Evolutionary conservation across 805 yeast species (phyloP).

Genomic region (Yamadazyma olivae): DNA sequence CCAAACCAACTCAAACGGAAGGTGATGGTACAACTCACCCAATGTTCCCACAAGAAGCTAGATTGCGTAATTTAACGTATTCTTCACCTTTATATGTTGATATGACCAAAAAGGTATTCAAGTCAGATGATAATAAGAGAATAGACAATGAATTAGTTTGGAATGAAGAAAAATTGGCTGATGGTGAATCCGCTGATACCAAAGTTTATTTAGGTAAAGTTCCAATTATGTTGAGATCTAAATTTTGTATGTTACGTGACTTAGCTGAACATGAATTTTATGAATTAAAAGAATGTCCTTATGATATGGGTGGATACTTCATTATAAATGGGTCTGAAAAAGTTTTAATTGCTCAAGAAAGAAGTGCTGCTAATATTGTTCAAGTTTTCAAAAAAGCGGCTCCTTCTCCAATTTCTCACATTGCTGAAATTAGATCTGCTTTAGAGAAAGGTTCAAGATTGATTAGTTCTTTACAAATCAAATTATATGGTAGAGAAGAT

Average conservation of each 20-base stretch:
- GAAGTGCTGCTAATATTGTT: conserved; percentile 97
- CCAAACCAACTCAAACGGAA: conserved; percentile 97
- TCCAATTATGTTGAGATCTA: conserved; percentile 96
- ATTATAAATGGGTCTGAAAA: conserved; percentile 98
- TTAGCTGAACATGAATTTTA: conserved; percentile 90
- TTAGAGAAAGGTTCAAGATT: conserved; percentile 96
- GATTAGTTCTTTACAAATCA: conserved; percentile 91
- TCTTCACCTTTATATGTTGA: conserved; percentile 96
- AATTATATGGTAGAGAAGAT: conserved; percentile 80
- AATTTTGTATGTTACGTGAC: conserved; percentile 89
- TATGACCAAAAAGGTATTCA: conserved; percentile 86
- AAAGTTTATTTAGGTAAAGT: conserved; percentile 94
- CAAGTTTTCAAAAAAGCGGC: conserved; percentile 98
- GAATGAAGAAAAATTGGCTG: conserved; percentile 56
- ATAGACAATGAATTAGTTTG: conserved; percentile 42
- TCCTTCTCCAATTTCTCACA: conserved; percentile 92
- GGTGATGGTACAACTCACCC: conserved; percentile 99
- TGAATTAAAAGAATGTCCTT: conserved; percentile 96
- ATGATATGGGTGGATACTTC: conserved; percentile 99
- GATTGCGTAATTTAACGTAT: conserved; percentile 92
- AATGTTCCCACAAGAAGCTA: conserved; percentile 96
- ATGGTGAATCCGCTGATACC: conserved; percentile 56
- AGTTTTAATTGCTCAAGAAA: conserved; percentile 96
- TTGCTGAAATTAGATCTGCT: conserved; percentile 96
- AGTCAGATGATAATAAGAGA: conserved; percentile 65